Evolutionary conservation across 108 stramenopile genomes (phyloP).

Genomic region (Cylindrotheca closterium): DNA sequence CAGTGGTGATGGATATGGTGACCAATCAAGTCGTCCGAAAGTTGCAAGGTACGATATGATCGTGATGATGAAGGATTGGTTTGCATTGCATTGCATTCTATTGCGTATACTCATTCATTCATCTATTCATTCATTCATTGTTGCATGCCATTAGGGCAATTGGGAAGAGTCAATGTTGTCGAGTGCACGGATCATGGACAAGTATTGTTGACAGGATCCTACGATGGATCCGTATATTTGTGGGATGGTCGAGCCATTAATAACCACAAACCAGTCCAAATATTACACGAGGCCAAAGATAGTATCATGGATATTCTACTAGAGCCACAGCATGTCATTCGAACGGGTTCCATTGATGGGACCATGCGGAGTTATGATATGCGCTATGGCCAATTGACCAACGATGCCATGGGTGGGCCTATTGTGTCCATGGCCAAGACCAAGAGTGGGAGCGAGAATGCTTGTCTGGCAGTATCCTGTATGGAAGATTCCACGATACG

Average conservation of each 20-base stretch:
- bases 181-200: slow-evolving; percentile 42
- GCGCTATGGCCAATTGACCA: slow-evolving; percentile 48
- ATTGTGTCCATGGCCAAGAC: slow-evolving; percentile 65
- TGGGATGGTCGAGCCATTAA: slow-evolving; percentile 67
- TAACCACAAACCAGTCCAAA: slow-evolving; percentile 62
- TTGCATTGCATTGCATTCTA: too few relatives aligned
- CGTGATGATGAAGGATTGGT: too few relatives aligned
- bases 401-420: slow-evolving; percentile 52
- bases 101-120: too few relatives aligned
- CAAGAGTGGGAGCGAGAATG: slow-evolving; percentile 40
- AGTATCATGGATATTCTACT: slow-evolving; percentile 58
- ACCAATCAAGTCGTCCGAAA: slow-evolving; percentile 55
- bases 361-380: slow-evolving; percentile 74
- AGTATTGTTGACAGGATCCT: slow-evolving; percentile 63
- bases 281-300: slow-evolving; percentile 77
- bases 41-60: slow-evolving; percentile 54
- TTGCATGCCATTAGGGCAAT: background rate
- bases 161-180: slow-evolving; percentile 72
- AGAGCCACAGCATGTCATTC: slow-evolving; percentile 20
- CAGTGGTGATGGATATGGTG: slow-evolving; percentile 72
- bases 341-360: slow-evolving; percentile 79
- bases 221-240: slow-evolving; percentile 75
- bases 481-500: slow-evolving; percentile 74
- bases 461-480: slow-evolving; percentile 62
- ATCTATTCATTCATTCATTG: too few relatives aligned